Evolutionary conservation across 805 yeast species (phyloP).

Genomic region (Candida pseudofarinosa): DNA sequence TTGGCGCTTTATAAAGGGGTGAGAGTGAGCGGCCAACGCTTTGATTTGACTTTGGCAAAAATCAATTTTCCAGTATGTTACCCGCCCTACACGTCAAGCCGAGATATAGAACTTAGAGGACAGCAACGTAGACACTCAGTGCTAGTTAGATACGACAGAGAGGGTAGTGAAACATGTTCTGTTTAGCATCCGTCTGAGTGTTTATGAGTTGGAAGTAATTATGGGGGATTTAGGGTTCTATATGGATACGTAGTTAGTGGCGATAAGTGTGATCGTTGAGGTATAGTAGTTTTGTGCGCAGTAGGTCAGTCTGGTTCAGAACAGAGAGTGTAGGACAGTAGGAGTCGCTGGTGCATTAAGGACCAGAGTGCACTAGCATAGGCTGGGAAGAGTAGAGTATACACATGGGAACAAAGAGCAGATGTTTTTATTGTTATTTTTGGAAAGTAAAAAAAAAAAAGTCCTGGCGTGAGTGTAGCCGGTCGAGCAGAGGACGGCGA

Average conservation of each 20-base stretch:
- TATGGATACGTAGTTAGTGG: too few relatives aligned
- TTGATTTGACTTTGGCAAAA: conserved; percentile 1
- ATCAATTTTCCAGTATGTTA: background rate
- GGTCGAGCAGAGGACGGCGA: too few relatives aligned
- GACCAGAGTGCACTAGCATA: background rate
- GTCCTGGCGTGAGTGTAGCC: too few relatives aligned
- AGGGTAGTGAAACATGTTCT: background rate
- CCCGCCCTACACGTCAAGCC: conserved; percentile 3
- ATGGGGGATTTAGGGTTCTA: too few relatives aligned
- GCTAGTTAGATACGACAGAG: background rate
- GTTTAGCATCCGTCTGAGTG: background rate
- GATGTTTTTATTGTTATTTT: too few relatives aligned
- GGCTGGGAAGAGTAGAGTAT: background rate
- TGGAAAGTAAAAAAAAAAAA: too few relatives aligned
- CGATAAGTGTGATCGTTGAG: too few relatives aligned
- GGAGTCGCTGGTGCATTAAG: background rate
- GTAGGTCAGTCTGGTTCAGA: too few relatives aligned
- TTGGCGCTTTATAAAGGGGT: conserved; percentile 3
- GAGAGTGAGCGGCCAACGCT: conserved; percentile 1
- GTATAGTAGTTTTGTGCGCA: too few relatives aligned
- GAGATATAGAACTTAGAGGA: background rate
- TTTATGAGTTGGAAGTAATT: too few relatives aligned
- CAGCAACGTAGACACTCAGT: background rate
- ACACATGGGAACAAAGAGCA: too few relatives aligned
- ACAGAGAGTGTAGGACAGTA: background rate